Conservation (phyloP, 129 eudicot species). For the Kitagawia praeruptora region DNA sequence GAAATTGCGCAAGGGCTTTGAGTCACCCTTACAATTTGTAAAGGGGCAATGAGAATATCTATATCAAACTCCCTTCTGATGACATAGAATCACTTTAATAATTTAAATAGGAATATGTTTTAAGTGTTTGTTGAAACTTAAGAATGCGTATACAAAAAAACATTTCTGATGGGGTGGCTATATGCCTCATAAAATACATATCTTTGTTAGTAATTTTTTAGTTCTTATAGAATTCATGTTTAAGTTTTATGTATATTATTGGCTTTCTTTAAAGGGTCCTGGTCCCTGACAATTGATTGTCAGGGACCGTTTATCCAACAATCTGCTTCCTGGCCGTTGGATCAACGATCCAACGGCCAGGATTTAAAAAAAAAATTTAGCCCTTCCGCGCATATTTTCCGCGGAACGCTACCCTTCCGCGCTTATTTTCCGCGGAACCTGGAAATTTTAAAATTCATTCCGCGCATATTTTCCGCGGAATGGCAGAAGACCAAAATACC, state of each 20-base stretch:
- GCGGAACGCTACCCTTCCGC: no score
- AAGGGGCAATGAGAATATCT: slow-evolving; percentile 27
- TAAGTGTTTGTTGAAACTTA: background rate
- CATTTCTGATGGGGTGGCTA: background rate
- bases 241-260: background rate
- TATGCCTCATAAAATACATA: background rate
- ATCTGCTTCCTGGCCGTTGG: no score
- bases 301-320: no score
- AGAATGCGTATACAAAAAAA: background rate
- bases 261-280: background rate
- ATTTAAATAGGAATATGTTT: background rate
- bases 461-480: no score
- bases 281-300: no score
- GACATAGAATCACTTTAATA: slow-evolving; percentile 23
- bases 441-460: no score
- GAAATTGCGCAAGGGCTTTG: slow-evolving; percentile 92
- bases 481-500: no score
- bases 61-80: slow-evolving; percentile 52
- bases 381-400: no score
- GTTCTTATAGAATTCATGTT: no score
- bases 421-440: no score
- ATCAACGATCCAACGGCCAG: no score
- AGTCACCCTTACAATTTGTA: slow-evolving; percentile 26
- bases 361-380: no score
- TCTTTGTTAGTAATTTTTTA: background rate